Base-by-base conservation (phyloP, 306 rosid genomes). In the Geum urbanum region DNA sequence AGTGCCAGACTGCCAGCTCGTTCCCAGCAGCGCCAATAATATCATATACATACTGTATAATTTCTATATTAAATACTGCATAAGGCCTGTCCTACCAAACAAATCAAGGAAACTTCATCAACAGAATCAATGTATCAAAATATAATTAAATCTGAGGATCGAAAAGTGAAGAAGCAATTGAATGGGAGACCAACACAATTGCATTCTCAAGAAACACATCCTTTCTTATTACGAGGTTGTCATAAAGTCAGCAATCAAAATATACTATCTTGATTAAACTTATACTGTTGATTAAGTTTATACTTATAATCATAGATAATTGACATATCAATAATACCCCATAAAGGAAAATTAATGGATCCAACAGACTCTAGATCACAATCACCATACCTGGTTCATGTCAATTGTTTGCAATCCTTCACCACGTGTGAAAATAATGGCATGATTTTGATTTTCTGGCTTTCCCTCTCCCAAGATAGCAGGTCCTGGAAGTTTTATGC, bases 361-460 rank as follows among this genome's bases (percentile, higher is more conserved):
- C 14, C 3, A 13, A 27, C 41, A 53, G 41, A 22, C 41, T 19
- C 3, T 13, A 22, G 15, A 45, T n/a, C 12, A 35, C 19, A 72
- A 78, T 51, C 27, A 61, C 9, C 37, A 69, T 80, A 90, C 98
- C 97, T 94, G 98, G 78, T 94, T 94, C 98, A 94, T 94, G 74
- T 94, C 97, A 75, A 94, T 94, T 18, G 98, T 82, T 73, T 94
- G 98, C 84, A 94, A 81, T 76, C 97, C 98, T 79, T 94, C 98
- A 18, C 98, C 98, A 7, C 98, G 96, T 13, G 95, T 82, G 81
- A 94, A 94, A 67, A 94, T 90, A 72, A 94, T 88, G 55, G 98
- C 96, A 80, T 94, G 98, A 74, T 94, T 94, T 86, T 94, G 97
- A 87, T 90, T 94, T 78, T 94, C 98, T 67, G 98, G 98, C 84